Base-by-base conservation (phyloP, 2,329 filamentous ascomycete species). In the Fusarium papillatum region DNA sequence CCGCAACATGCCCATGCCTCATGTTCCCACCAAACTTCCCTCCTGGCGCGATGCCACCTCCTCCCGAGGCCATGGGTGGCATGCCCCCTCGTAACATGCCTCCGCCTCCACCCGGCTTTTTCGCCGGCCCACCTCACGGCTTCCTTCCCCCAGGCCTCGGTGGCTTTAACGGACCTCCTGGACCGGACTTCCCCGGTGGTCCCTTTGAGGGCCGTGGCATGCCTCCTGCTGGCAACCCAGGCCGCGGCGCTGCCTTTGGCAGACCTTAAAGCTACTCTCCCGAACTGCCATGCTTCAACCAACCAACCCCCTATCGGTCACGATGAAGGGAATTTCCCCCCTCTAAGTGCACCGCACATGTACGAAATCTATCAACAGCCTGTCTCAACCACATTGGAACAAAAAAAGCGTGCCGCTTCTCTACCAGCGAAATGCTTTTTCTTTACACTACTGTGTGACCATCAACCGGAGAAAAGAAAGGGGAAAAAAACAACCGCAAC, bases 11-110 rank as follows among this genome's bases (percentile, higher is more conserved):
- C 88, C 89, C 19, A 87, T 90, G 82, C 89, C 88, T 64, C 88
- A 87, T 91, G 86, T 92, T 90, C 77, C 90, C 90, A 24, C 90
- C 90, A n/a, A 91, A 89, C 80, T 93, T 92, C 73, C 88, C 90
- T 17, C 88, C 87, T 8, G 85, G 84, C 29, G 84, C 83, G 24
- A 85, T 88, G 80, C 85, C 53, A 22, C 53, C 85, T 10, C 87
- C 87, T 16, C 88, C 87, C 1, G 88, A 90, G 36, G 85, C 83
- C 17, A 86, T 91, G 82, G 84, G 82, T 39, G 88, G 85, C 19
- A 87, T 87, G 71, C 88, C 87, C 19, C 88, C 87, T 13, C 87
- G 90, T n/a, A 89, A 85, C 80, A 87, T 91, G 84, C 85, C 84
- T 72, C 87, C 85, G 46, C 90, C 90, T 31, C 91, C 91, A 7